A percentile compares a stretch with the other conserved stretches of the same genome.
These are phyloP conservation scores for Trypanosoma platydactyli DNA, from an alignment of 208 protist genomes.

Conservation along the genomic window DNA sequence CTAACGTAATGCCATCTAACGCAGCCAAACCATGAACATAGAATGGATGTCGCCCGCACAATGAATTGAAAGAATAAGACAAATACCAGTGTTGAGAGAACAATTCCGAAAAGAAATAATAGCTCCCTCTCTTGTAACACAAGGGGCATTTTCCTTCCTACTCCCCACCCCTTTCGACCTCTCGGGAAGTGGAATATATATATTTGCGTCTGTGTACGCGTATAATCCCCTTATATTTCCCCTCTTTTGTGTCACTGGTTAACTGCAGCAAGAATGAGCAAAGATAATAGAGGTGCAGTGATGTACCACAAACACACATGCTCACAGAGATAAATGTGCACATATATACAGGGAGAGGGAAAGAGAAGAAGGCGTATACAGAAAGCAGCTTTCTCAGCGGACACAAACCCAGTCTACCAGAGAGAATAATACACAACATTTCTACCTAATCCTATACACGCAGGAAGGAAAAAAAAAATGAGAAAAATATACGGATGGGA, in stretches of 20 bases:
- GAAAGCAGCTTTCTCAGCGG: not conserved
- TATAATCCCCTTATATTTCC: not conserved
- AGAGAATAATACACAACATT: too few species aligned
- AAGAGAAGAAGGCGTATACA: constrained; percentile 1
- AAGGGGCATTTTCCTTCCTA: not conserved
- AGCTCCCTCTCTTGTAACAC: constrained; percentile 19
- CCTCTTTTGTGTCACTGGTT: too few species aligned
- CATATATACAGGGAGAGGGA: constrained; percentile 1
- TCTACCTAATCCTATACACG: not conserved
- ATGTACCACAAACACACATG: not conserved
- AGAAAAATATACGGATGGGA: constrained; percentile 4
- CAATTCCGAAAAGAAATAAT: constrained; percentile 4
- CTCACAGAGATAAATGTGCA: constrained; percentile 10
- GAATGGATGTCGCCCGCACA: not conserved
- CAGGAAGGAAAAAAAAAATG: not conserved
- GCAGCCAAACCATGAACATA: not conserved
- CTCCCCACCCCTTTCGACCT: not conserved
- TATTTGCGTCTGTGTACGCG: constrained; percentile 6
- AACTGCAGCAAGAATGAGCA: not conserved
- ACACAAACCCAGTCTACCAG: too few species aligned
- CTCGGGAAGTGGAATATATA: constrained; percentile 5
- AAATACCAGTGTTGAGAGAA: not conserved
- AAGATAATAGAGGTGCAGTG: not conserved
- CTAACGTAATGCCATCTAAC: constrained; percentile 21
- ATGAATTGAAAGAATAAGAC: constrained; percentile 13